Evolutionary conservation across 495 filamentous ascomycete species (phyloP).

Genomic region (Neurospora sp.): DNA sequence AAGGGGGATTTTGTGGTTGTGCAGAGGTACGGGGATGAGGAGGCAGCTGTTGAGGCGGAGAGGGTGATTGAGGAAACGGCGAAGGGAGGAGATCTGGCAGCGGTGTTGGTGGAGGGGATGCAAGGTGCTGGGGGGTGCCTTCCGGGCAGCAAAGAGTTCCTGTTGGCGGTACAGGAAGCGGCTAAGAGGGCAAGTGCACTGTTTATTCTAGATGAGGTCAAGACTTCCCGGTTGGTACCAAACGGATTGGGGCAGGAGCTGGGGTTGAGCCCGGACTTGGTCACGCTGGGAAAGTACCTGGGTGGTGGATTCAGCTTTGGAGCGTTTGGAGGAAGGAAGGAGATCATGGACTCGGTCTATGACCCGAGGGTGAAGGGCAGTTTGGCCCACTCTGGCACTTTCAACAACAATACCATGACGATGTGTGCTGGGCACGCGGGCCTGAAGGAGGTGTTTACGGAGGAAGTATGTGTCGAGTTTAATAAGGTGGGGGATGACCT

Average conservation of each 20-base stretch:
- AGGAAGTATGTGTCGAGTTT: slow-evolving; percentile 25
- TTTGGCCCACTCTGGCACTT: slow-evolving; percentile 51
- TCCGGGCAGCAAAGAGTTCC: slow-evolving; percentile 34
- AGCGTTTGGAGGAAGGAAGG: slow-evolving; percentile 47
- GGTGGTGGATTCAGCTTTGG: slow-evolving; percentile 56
- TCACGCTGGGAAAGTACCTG: slow-evolving; percentile 53
- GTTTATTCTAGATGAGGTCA: slow-evolving; percentile 57
- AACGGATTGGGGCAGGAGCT: slow-evolving; percentile 34
- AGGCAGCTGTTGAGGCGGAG: slow-evolving; percentile 16
- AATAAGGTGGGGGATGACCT: slow-evolving; percentile 30
- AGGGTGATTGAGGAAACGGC: slow-evolving; percentile 14
- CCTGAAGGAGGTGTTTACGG: slow-evolving; percentile 32
- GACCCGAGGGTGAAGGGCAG: slow-evolving; percentile 31
- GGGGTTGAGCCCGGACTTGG: slow-evolving; percentile 45
- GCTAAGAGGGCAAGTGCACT: slow-evolving; percentile 31
- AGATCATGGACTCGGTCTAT: slow-evolving; percentile 43
- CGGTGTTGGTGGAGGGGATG: slow-evolving; percentile 51
- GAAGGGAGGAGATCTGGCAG: slow-evolving; percentile 30
- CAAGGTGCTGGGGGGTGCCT: slow-evolving; percentile 47
- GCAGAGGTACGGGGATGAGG: slow-evolving; percentile 39
- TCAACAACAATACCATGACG: slow-evolving; percentile 56
- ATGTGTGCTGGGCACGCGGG: slow-evolving; percentile 46
- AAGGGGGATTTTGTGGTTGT: slow-evolving; percentile 38
- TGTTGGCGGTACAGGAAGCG: slow-evolving; percentile 22
- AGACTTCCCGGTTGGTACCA: slow-evolving; percentile 46